Evolutionary conservation across 2,329 filamentous ascomycete genomes (phyloP).

Genomic region (Microdochium bolleyi): DNA sequence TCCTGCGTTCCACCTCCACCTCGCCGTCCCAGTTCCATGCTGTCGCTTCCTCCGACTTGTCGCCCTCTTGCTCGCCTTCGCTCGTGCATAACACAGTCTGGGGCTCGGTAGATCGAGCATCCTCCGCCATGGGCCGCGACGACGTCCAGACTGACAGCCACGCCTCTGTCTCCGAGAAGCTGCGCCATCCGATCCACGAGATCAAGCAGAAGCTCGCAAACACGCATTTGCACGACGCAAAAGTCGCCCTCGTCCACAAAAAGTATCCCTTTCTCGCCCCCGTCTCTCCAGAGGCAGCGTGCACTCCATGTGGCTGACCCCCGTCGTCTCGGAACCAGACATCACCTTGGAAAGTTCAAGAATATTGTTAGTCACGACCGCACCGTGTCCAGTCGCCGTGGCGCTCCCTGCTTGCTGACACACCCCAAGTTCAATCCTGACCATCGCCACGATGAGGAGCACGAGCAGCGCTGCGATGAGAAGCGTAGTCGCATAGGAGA

Average conservation of each 20-base stretch:
- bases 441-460: constrained; percentile 88
- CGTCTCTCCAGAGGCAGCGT: background rate
- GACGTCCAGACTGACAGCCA: constrained; percentile 3
- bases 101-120: background rate
- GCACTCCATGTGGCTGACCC: background rate
- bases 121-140: background rate
- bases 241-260: constrained; percentile 48
- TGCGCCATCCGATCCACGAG: constrained; percentile 39
- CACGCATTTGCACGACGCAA: constrained; percentile 47
- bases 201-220: constrained; percentile 46
- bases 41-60: too few species aligned
- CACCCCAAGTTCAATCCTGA: constrained; percentile 63
- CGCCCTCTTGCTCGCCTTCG: background rate
- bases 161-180: constrained; percentile 31
- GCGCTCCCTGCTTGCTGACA: constrained; percentile 5
- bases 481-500: constrained; percentile 69
- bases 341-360: constrained; percentile 54
- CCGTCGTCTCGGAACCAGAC: constrained; percentile 18
- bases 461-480: constrained; percentile 75
- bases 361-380: constrained; percentile 42
- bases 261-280: constrained; percentile 33
- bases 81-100: background rate
- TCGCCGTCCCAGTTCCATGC: too few species aligned
- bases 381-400: background rate
- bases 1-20: too few species aligned